A percentile compares a stretch with the other conserved stretches of the same genome.
Evolutionary conservation across 306 rosid species (phyloP).

Genomic region (Acacia acuminata): DNA sequence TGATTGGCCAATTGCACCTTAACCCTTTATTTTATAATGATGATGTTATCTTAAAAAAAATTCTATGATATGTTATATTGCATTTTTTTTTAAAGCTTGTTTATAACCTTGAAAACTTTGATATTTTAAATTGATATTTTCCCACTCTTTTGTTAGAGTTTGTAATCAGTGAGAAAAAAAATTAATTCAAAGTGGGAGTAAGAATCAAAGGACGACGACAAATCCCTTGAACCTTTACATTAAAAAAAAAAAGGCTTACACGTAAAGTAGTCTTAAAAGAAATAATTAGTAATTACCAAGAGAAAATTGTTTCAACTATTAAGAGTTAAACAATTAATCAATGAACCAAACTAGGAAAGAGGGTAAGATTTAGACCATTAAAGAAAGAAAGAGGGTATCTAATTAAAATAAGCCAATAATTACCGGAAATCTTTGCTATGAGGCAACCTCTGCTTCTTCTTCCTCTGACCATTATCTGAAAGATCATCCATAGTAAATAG

Average conservation of each 20-base stretch:
- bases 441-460: conserved; percentile 66
- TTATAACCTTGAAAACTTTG: not conserved
- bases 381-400: not conserved
- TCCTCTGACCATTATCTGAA: conserved; percentile 25
- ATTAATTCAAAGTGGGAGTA: not conserved
- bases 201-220: not conserved
- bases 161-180: not conserved
- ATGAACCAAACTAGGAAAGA: not conserved
- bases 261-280: not conserved
- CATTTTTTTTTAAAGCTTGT: too few species aligned
- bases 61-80: too few species aligned
- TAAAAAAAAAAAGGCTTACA: not conserved
- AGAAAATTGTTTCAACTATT: not conserved
- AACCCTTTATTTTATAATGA: too few species aligned
- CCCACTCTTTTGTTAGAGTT: not conserved
- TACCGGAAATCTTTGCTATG: conserved; percentile 72
- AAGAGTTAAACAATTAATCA: not conserved
- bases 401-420: not conserved
- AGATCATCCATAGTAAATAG: conserved; percentile 57
- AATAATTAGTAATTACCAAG: not conserved
- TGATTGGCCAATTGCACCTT: too few species aligned
- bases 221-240: not conserved
- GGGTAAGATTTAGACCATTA: not conserved
- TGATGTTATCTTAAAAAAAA: too few species aligned
- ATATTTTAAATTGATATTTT: not conserved